These are phyloP conservation scores for Halenospora varia DNA, from an alignment of 495 filamentous ascomycete genomes.

Conservation along the genomic window DNA sequence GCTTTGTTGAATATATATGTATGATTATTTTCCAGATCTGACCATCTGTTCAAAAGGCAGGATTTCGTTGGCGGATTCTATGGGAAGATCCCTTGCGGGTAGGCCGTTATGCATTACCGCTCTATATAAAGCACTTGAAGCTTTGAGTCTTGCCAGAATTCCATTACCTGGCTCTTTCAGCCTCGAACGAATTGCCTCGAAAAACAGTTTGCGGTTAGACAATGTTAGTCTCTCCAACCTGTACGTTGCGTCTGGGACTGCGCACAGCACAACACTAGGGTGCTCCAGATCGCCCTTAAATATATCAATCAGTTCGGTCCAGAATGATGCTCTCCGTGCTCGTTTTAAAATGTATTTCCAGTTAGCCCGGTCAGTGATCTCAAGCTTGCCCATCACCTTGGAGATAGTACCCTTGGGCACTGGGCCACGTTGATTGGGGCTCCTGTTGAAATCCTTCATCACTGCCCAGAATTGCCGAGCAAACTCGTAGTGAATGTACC, in stretches of 20 bases:
- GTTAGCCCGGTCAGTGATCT: slow-evolving; percentile 5
- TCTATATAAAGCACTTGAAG: slow-evolving; percentile 3
- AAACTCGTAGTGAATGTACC: slow-evolving; percentile 8
- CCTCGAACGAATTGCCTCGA: slow-evolving; percentile 2
- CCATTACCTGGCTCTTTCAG: slow-evolving; percentile 3
- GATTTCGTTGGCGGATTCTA: neutral
- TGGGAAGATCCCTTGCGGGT: slow-evolving; percentile 7
- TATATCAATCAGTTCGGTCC: slow-evolving; percentile 4
- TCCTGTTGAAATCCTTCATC: neutral
- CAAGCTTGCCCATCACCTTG: slow-evolving; percentile 4
- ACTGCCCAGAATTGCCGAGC: slow-evolving; percentile 11
- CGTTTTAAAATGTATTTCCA: slow-evolving; percentile 8
- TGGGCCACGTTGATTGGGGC: neutral
- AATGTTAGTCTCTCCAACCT: slow-evolving; percentile 2
- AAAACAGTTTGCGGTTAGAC: slow-evolving; percentile 1
- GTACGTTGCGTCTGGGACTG: slow-evolving; percentile 3
- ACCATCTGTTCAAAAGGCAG: slow-evolving; percentile 2
- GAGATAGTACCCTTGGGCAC: neutral
- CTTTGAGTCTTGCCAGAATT: slow-evolving; percentile 7
- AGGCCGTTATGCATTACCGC: slow-evolving; percentile 1
- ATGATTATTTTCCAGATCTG: neutral
- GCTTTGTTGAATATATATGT: no score
- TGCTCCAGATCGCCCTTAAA: slow-evolving; percentile 5
- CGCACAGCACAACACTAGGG: slow-evolving; percentile 9
- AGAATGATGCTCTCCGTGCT: slow-evolving; percentile 8